Base-by-base conservation (phyloP, 2,329 filamentous ascomycete genomes). In the Fusarium stilboides region DNA sequence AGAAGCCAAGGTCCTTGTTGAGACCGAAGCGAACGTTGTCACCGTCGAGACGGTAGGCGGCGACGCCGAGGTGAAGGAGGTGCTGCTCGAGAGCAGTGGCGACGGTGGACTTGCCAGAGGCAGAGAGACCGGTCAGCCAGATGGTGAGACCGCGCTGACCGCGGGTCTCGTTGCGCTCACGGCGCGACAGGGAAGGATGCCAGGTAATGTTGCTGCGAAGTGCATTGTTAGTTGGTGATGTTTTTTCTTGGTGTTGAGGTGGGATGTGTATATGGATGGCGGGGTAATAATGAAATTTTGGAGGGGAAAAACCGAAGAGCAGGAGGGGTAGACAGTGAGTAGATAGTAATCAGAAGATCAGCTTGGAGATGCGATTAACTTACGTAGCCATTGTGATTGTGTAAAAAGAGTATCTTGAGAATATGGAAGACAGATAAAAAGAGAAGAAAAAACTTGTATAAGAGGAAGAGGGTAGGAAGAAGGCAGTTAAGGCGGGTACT, bases 21-120 rank as follows among this genome's bases (percentile, higher is more conserved):
- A 99, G 87, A 17, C 96, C 96, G 84, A 98, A 98, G 65, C 96
- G 95, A 72, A 99, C 92, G 83, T 99, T 99, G 88, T 99, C 96
- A 77, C 95, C 96, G 82, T 99, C 96, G 31, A 99, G 91, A 54
- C 96, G 91, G 88, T 99, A 99, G 64, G 94, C 92, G 57, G 91
- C 85, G 52, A 96, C 85, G 43, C 91, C 92, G 13, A 93, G 87
- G 80, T 97, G 94, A 57, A 99, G 89, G 34, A 99, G 91, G 81
- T 98, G 94, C 85, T 98, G 95, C 86, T 99, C 96, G 40, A 99
- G 92, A 17, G 96, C 96, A 4, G 94, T 97, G 57, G 96, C 96
- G 68, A 99, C 93, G 61, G 96, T 99, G 53, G 95, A 98, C 84
- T 99, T 99, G 78, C 96, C 96, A 0, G 94, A 97, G 52, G 95